These are phyloP conservation scores for Thelonectria rubi DNA, from an alignment of 2,329 filamentous ascomycete species.

Conservation along the genomic window DNA sequence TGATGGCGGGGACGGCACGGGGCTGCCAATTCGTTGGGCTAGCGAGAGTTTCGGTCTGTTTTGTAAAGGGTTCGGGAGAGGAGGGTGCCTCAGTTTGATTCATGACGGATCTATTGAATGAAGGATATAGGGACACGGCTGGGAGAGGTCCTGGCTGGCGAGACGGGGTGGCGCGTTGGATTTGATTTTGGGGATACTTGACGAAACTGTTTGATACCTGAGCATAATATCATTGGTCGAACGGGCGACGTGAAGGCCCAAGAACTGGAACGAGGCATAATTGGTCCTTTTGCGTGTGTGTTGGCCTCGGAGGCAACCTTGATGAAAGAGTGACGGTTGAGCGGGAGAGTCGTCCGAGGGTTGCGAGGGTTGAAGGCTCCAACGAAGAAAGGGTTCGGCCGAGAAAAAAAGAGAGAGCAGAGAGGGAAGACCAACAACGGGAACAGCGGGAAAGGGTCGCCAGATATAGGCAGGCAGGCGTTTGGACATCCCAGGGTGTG, in stretches of 20 bases:
- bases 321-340: not conserved
- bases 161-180: slow-evolving; percentile 27
- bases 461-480: slow-evolving; percentile 33
- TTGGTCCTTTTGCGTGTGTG: not conserved
- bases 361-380: not conserved
- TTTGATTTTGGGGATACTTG: slow-evolving; percentile 32
- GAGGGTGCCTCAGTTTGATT: slow-evolving; percentile 23
- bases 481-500: slow-evolving; percentile 35
- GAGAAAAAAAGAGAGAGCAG: not conserved
- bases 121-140: slow-evolving; percentile 23
- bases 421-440: not conserved
- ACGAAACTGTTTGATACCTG: slow-evolving; percentile 42
- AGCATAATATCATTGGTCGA: slow-evolving; percentile 39
- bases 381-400: not conserved
- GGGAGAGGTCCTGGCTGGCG: slow-evolving; percentile 18
- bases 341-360: too few species aligned
- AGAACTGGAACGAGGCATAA: slow-evolving; percentile 8
- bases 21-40: slow-evolving; percentile 18
- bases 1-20: slow-evolving; percentile 29
- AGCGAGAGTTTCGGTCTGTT: slow-evolving; percentile 23
- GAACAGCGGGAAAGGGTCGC: slow-evolving; percentile 23
- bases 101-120: slow-evolving; percentile 29
- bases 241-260: slow-evolving; percentile 9
- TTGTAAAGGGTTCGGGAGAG: slow-evolving; percentile 30
- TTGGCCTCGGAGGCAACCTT: not conserved